A percentile compares a stretch with the other conserved stretches of the same genome.
phyloP scores from a whole-genome alignment of 176 grass and related monocot genomes.

The Eleusine indica region DNA sequence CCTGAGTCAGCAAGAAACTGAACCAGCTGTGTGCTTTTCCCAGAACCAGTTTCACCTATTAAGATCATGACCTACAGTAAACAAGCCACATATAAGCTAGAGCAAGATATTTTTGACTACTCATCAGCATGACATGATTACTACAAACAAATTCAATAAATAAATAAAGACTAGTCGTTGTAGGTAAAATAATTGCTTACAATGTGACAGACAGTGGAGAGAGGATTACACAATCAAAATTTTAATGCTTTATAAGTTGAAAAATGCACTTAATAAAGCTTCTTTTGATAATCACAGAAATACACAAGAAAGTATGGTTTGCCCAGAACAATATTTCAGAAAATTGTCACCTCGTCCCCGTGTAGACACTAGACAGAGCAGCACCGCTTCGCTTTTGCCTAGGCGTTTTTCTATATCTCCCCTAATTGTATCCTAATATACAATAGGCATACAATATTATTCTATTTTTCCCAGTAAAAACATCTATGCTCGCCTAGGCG shows the following conservation, averaged over 20 bases:
- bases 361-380: background rate
- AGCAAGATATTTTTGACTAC: background rate
- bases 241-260: background rate
- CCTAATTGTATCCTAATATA: background rate
- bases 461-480: background rate
- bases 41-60: constrained; percentile 94
- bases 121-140: background rate
- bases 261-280: background rate
- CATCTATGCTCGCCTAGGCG: background rate
- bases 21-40: constrained; percentile 94
- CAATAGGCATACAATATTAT: background rate
- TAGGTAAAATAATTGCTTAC: constrained; percentile 3
- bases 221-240: background rate
- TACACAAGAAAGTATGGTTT: background rate
- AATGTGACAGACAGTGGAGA: background rate
- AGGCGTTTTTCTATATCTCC: background rate
- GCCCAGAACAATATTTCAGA: background rate
- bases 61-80: constrained; percentile 77
- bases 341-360: background rate
- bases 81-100: background rate
- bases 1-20: constrained; percentile 93
- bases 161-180: background rate
- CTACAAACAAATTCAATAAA: constrained; percentile 2
- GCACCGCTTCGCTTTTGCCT: background rate
- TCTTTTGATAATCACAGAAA: background rate